Evolutionary conservation across 306 rosid genomes (phyloP).

Genomic region (Citrullus mucosospermus): DNA sequence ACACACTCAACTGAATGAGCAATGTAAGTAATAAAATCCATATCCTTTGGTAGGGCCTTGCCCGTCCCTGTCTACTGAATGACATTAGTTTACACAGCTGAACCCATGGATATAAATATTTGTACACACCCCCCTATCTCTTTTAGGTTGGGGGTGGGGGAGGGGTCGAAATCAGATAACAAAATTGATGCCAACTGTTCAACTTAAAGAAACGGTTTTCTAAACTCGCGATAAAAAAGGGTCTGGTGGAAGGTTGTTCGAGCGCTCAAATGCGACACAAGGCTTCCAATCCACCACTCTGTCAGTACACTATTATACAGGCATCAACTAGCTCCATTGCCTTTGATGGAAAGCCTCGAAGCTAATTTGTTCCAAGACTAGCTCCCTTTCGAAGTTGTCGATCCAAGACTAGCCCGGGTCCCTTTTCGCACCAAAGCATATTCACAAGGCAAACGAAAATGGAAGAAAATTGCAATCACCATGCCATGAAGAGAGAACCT

Average conservation of each 20-base stretch:
- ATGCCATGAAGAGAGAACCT: conserved; percentile 14
- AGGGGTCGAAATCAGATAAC: conserved; percentile 19
- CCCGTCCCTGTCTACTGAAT: neutral
- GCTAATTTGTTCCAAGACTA: conserved; percentile 18
- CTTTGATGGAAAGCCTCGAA: conserved; percentile 22
- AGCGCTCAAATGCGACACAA: neutral
- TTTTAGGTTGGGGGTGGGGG: conserved; percentile 1
- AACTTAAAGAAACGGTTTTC: conserved; percentile 26
- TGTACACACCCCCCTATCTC: conserved; percentile 6
- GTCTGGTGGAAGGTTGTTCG: neutral
- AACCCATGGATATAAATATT: conserved; percentile 1
- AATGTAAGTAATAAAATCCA: neutral
- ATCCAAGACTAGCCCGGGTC: conserved; percentile 12
- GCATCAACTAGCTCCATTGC: conserved; percentile 21
- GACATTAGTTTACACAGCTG: conserved; percentile 2
- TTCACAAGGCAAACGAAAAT: conserved; percentile 19
- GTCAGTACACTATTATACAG: conserved; percentile 37
- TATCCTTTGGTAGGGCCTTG: neutral
- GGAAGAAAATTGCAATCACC: conserved; percentile 12
- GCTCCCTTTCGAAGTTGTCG: conserved; percentile 3
- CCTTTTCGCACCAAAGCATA: conserved; percentile 31
- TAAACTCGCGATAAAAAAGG: neutral
- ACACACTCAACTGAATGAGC: neutral
- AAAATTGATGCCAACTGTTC: conserved; percentile 38
- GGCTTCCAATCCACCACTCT: neutral